Percentiles rank a stretch among this genome's conserved stretches.
These are phyloP conservation scores for Naegleria fowleri DNA, from an alignment of 208 protist genomes.

Conservation along the genomic window DNA sequence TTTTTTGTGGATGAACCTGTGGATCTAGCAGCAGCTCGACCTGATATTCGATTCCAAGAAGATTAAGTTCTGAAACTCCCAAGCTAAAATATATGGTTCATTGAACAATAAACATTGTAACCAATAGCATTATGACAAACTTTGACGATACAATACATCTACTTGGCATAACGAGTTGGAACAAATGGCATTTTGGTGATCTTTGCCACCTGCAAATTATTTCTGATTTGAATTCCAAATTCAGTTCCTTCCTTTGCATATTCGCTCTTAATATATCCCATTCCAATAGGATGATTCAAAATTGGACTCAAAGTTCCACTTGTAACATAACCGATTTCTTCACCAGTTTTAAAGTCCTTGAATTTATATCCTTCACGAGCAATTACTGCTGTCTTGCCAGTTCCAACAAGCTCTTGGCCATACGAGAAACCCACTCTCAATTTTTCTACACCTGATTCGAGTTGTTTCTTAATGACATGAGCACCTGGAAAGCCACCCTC, in stretches of 20 bases:
- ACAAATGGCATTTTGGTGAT: constrained; percentile 1
- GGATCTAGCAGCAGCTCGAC: not conserved
- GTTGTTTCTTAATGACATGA: constrained; percentile 63
- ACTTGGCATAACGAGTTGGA: constrained; percentile 5
- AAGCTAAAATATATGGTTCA: no score
- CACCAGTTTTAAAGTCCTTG: constrained; percentile 49
- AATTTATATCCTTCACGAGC: constrained; percentile 70
- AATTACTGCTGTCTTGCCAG: constrained; percentile 76
- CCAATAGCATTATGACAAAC: no score
- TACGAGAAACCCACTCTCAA: constrained; percentile 53
- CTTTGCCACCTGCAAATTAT: not conserved
- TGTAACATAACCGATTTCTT: constrained; percentile 76
- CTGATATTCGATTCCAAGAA: not conserved
- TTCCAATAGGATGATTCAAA: constrained; percentile 70
- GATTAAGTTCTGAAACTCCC: no score
- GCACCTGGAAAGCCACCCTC: constrained; percentile 86
- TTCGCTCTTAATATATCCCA: constrained; percentile 76
- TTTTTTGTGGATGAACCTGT: not conserved
- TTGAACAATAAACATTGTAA: no score
- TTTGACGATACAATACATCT: no score
- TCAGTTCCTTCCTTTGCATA: constrained; percentile 53
- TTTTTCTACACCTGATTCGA: constrained; percentile 49
- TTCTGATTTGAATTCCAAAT: not conserved
- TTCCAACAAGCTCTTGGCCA: constrained; percentile 69
- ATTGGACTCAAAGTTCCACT: constrained; percentile 75